Evolutionary conservation across 2,329 filamentous ascomycete species (phyloP).

Genomic region (Fusarium solani-melongenae): DNA sequence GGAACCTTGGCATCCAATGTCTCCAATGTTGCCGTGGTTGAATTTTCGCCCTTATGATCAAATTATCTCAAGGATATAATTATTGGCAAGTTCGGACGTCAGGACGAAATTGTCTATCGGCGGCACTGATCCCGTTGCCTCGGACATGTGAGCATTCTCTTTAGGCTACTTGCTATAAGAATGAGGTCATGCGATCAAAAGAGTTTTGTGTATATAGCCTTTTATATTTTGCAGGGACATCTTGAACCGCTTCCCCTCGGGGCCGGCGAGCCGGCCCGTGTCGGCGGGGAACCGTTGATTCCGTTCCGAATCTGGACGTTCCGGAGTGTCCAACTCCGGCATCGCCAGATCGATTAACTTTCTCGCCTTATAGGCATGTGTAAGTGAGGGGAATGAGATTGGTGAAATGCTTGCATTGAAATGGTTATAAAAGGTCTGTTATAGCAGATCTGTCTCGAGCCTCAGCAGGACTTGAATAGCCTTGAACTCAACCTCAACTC

Average conservation of each 20-base stretch:
- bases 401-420: background rate
- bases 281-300: background rate
- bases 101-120: background rate
- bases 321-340: conserved; percentile 28
- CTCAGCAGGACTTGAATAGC: background rate
- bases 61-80: background rate
- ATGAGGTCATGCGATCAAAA: background rate
- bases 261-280: background rate
- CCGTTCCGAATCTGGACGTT: conserved; percentile 24
- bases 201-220: background rate
- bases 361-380: conserved; percentile 3
- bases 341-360: conserved; percentile 19
- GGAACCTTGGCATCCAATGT: background rate
- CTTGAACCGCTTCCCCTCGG: background rate
- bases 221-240: background rate
- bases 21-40: background rate
- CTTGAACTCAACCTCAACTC: background rate
- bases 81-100: background rate
- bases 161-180: background rate
- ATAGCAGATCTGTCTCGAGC: background rate
- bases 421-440: conserved; percentile 14
- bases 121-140: background rate
- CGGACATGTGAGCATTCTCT: background rate
- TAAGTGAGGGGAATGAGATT: conserved; percentile 5
- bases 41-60: background rate